phyloP scores from a whole-genome alignment of 169 alveolate genomes.

The Plasmodium gaboni region DNA sequence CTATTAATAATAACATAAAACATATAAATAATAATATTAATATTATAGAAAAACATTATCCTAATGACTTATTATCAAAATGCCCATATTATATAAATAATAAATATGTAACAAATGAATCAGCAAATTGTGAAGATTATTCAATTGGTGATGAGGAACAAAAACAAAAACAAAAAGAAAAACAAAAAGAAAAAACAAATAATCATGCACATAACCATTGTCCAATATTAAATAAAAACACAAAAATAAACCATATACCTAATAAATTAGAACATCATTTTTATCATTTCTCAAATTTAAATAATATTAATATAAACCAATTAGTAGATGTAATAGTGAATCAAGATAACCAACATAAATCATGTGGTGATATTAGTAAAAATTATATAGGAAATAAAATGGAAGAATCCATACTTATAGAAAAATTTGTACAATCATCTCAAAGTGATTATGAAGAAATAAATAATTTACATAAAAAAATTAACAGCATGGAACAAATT shows the following conservation, averaged over 20 bases:
- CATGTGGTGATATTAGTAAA: not conserved
- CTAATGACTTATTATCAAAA: too few species aligned
- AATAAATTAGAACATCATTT: too few species aligned
- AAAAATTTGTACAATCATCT: constrained; percentile 50
- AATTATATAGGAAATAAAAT: not conserved
- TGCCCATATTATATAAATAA: too few species aligned
- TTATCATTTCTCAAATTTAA: constrained; percentile 3
- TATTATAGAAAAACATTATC: too few species aligned
- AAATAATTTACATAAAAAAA: constrained; percentile 42
- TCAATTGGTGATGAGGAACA: too few species aligned
- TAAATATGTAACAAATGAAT: too few species aligned
- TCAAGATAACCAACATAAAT: not conserved
- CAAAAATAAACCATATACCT: not conserved
- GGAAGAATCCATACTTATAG: constrained; percentile 13
- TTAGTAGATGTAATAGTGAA: constrained; percentile 38
- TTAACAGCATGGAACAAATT: constrained; percentile 63
- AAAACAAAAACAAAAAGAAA: too few species aligned
- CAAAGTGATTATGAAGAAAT: constrained; percentile 41
- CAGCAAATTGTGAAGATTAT: too few species aligned
- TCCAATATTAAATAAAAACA: too few species aligned
- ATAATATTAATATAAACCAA: constrained; percentile 45
- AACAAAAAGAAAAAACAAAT: too few species aligned
- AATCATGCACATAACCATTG: too few species aligned
- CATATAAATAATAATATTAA: not conserved
- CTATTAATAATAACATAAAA: not conserved